Conservation (phyloP, 1,284 basidiomycete genomes). For the Chalciporus sp. region DNA sequence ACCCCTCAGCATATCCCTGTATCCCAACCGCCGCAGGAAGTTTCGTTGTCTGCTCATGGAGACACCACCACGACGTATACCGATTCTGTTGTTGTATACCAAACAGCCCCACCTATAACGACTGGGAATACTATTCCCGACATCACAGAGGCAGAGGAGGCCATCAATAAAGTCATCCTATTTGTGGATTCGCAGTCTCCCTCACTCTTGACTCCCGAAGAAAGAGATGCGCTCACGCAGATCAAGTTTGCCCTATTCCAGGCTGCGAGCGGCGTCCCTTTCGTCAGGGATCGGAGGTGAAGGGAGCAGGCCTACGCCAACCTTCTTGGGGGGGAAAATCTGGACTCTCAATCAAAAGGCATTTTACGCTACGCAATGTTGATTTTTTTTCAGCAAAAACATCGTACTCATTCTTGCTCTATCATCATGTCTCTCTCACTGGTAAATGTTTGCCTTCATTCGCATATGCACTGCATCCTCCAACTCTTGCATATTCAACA, state of each 20-base stretch:
- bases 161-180: slow-evolving; percentile 50
- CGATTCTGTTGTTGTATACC: slow-evolving; percentile 36
- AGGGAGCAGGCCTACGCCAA: background rate
- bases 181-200: slow-evolving; percentile 50
- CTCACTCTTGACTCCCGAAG: slow-evolving; percentile 43
- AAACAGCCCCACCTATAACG: slow-evolving; percentile 34
- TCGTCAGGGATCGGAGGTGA: slow-evolving; percentile 36
- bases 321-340: background rate
- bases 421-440: slow-evolving; percentile 20
- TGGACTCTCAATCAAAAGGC: slow-evolving; percentile 20
- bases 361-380: slow-evolving; percentile 15
- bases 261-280: slow-evolving; percentile 45
- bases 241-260: slow-evolving; percentile 54
- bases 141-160: slow-evolving; percentile 51
- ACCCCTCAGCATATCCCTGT: slow-evolving; percentile 31
- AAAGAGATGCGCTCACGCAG: slow-evolving; percentile 44
- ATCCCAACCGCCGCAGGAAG: slow-evolving; percentile 30
- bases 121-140: slow-evolving; percentile 33
- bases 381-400: slow-evolving; percentile 14
- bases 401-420: slow-evolving; percentile 9
- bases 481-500: slow-evolving; percentile 27
- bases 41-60: slow-evolving; percentile 31
- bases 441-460: slow-evolving; percentile 22
- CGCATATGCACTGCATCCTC: slow-evolving; percentile 27
- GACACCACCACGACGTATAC: slow-evolving; percentile 27